Base-by-base conservation (phyloP, 257 asterid genomes). In the Petunia secreta region DNA sequence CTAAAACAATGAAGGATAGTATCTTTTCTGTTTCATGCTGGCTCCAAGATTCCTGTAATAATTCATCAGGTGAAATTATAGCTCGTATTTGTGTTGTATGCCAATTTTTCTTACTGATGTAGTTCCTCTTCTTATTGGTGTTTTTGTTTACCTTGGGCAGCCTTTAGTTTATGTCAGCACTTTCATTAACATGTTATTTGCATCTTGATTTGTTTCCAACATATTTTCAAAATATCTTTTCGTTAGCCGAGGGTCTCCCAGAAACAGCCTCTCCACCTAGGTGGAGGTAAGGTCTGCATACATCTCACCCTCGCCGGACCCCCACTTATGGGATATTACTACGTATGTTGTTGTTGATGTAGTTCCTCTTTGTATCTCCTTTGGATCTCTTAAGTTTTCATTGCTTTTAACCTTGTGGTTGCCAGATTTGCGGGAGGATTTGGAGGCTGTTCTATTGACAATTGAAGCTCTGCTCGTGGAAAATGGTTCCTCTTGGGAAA, bases 11-110 rank as follows among this genome's bases (percentile, higher is more conserved):
- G 85, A 88, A 79, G 87, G 88, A 87, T 57, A 79, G 78, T 82
- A 88, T 87, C 2, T 93, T 91, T 84, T 90, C 98, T 78, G 82
- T 95, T 83, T 81, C 90, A 67, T 92, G 98, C 88, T 93, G 97
- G 93, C 86, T 93, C 85, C 92, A 89, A 82, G 91, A 91, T 82
- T 79, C 91, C 53, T 83, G 85, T 40, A 82, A 84, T 81, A 85
- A 83, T 87, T 91, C 97, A 60, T 43, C 91, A 88, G 98, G 84
- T 58, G 71, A 59, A 71, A 75, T 43, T 43, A 9, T 36, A 34
- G 50, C 54, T n/a, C 11, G 8, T 48, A 5, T 11, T 25, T 2
- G 6, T 71, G 75, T 37, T 68, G 10, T 48, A 25, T 16, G 38
- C 48, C 74, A 68, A 37, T 38, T 54, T 75, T 73, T 46, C 40